phyloP scores from a whole-genome alignment of 2,329 filamentous ascomycete species.

The Eutypa lata region DNA sequence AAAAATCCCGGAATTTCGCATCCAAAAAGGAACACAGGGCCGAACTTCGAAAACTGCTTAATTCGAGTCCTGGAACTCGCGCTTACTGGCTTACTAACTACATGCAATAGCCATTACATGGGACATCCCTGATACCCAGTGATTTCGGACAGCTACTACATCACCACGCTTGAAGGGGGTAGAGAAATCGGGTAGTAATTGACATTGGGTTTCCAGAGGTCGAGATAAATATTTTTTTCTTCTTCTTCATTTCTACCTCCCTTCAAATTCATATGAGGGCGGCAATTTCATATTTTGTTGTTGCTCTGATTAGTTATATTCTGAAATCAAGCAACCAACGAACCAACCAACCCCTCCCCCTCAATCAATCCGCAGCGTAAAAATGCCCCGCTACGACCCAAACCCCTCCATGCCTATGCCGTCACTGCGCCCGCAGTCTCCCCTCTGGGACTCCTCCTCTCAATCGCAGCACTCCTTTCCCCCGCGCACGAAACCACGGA shows the following conservation, averaged over 20 bases:
- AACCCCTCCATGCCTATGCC: background rate
- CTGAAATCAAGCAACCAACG: too few species aligned
- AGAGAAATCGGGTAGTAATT: background rate
- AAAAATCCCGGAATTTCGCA: too few species aligned
- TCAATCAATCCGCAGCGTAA: background rate
- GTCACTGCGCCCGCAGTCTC: background rate
- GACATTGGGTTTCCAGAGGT: too few species aligned
- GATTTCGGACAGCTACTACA: background rate
- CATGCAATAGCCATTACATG: background rate
- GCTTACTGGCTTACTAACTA: background rate
- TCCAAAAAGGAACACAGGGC: too few species aligned
- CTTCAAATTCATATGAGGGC: too few species aligned
- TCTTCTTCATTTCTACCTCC: too few species aligned
- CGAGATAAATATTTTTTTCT: too few species aligned
- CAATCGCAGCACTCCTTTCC: background rate
- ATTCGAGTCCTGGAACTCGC: background rate
- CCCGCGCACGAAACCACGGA: background rate
- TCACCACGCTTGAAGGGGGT: background rate
- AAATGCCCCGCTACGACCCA: background rate
- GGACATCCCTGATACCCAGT: background rate
- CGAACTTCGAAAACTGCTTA: background rate
- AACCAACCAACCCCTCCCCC: background rate
- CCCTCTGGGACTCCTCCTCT: background rate
- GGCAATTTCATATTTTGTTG: too few species aligned
- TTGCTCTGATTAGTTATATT: too few species aligned